Evolutionary conservation across 106 monocot species (phyloP).

Genomic region (Ottelia alismoides): DNA sequence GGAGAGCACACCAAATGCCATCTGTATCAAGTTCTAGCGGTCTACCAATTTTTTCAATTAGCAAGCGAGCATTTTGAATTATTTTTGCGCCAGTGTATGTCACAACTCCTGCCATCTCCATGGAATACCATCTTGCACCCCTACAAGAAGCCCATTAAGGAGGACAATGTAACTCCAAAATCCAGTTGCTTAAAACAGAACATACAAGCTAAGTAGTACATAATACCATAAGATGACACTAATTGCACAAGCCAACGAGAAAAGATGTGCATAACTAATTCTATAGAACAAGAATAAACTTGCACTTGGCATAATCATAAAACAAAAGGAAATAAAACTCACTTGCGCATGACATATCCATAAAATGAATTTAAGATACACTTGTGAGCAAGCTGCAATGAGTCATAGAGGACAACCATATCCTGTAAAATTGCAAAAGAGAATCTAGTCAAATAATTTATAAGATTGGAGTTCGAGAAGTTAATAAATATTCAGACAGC

Average conservation of each 20-base stretch:
- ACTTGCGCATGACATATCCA: slow-evolving; percentile 99
- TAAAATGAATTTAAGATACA: slow-evolving; percentile 98
- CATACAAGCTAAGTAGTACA: too few species aligned
- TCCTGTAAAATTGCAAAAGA: slow-evolving; percentile 39
- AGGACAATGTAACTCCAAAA: too few species aligned
- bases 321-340: slow-evolving; percentile 17
- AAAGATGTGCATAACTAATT: too few species aligned
- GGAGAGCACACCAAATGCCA: slow-evolving; percentile 99
- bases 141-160: slow-evolving; percentile 22
- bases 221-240: too few species aligned
- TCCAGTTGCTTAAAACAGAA: too few species aligned
- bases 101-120: slow-evolving; percentile 99
- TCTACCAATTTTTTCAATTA: slow-evolving; percentile 90
- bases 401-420: slow-evolving; percentile 99
- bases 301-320: not conserved
- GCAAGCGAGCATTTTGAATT: slow-evolving; percentile 92
- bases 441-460: not conserved
- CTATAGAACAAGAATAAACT: not conserved
- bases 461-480: not conserved
- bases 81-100: slow-evolving; percentile 99
- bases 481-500: not conserved
- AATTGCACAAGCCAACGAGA: too few species aligned
- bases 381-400: slow-evolving; percentile 96
- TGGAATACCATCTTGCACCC: slow-evolving; percentile 99
- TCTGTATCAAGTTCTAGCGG: slow-evolving; percentile 96